These are phyloP conservation scores for Rutstroemia sydowiana DNA, from an alignment of 2,329 filamentous ascomycete genomes.

Conservation along the genomic window DNA sequence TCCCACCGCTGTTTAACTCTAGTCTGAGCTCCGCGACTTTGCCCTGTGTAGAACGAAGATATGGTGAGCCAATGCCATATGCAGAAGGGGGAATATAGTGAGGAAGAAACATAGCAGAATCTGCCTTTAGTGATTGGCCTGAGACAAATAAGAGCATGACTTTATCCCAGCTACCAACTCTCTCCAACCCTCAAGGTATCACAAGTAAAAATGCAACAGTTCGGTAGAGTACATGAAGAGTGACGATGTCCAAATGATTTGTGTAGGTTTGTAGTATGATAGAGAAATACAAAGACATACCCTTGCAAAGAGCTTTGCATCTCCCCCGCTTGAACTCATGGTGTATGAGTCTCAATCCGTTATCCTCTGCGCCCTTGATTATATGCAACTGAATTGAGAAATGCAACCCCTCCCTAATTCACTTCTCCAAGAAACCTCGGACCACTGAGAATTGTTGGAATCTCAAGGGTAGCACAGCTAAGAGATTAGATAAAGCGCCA, in stretches of 20 bases:
- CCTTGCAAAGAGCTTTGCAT: conserved; percentile 98
- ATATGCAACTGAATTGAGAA: conserved; percentile 5
- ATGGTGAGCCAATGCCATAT: conserved; percentile 26
- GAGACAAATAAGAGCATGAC: background rate
- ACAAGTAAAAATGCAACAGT: conserved; percentile 6
- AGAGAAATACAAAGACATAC: conserved; percentile 49
- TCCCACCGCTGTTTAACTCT: conserved; percentile 87
- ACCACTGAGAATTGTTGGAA: conserved; percentile 24
- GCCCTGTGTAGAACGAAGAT: conserved; percentile 59
- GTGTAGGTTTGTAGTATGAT: background rate
- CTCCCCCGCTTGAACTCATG: conserved; percentile 58
- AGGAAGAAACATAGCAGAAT: conserved; percentile 27
- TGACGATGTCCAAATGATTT: conserved; percentile 12
- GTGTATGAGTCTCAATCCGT: conserved; percentile 19
- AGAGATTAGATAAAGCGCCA: conserved; percentile 15
- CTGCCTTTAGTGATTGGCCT: background rate
- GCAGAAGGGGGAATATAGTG: conserved; percentile 24
- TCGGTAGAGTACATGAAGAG: conserved; percentile 5
- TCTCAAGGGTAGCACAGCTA: conserved; percentile 1
- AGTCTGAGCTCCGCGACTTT: conserved; percentile 96
- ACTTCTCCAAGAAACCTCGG: conserved; percentile 8
- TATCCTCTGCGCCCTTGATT: conserved; percentile 8
- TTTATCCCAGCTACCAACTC: background rate
- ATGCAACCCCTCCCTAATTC: conserved; percentile 23
- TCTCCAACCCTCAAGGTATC: conserved; percentile 1